These are phyloP conservation scores for Citrus maxima DNA, from an alignment of 345 rosid genomes.

Conservation along the genomic window DNA sequence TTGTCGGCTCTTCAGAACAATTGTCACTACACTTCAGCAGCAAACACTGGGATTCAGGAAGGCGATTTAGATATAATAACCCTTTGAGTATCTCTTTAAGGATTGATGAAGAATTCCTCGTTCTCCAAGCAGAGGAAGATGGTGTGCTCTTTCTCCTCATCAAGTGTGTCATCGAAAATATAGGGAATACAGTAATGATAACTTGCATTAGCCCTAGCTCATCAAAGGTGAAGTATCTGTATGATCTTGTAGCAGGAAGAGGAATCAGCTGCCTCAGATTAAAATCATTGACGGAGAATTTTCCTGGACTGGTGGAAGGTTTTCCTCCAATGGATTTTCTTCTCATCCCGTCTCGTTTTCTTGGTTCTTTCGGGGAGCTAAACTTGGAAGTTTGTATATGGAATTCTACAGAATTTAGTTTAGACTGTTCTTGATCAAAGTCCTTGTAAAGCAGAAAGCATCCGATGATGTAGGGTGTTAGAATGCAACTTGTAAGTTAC, in stretches of 20 bases:
- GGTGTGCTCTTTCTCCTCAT: conserved; percentile 41
- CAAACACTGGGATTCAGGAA: conserved; percentile 32
- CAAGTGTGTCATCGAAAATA: conserved; percentile 14
- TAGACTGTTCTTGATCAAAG: conserved; percentile 17
- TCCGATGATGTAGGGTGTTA: neutral
- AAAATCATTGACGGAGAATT: conserved; percentile 32
- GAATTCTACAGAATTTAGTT: conserved; percentile 27
- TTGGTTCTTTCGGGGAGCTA: conserved; percentile 30
- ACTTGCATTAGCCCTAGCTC: conserved; percentile 35
- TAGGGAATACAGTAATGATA: conserved; percentile 30
- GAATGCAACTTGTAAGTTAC: neutral
- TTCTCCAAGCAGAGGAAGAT: conserved; percentile 50
- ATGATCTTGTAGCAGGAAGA: conserved; percentile 22
- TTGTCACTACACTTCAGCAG: conserved; percentile 34
- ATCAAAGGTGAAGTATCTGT: conserved; percentile 21
- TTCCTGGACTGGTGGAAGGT: conserved; percentile 22
- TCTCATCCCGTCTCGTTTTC: conserved; percentile 28
- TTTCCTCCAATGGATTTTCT: conserved; percentile 24
- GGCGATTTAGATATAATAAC: conserved; percentile 32
- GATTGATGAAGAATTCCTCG: conserved; percentile 25
- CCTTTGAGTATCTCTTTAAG: conserved; percentile 27
- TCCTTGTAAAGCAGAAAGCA: neutral
- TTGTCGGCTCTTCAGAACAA: conserved; percentile 33
- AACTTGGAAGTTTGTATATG: conserved; percentile 42
- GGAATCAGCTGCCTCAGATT: conserved; percentile 32